These are phyloP conservation scores for Xylaria grammica DNA, from an alignment of 495 filamentous ascomycete genomes.

Conservation along the genomic window DNA sequence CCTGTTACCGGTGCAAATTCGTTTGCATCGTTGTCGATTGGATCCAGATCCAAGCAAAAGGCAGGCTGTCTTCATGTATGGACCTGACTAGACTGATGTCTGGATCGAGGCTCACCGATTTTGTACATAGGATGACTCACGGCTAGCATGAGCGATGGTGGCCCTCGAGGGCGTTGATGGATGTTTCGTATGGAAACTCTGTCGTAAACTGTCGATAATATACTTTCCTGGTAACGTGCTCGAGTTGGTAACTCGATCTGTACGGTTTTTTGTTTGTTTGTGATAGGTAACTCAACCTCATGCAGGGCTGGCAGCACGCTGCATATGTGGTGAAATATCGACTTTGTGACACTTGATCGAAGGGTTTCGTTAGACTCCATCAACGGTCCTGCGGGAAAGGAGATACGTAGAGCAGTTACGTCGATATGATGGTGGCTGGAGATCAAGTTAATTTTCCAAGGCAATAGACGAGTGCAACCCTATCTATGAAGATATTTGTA, in stretches of 20 bases:
- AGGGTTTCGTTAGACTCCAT: no score
- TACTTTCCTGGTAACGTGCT: not conserved
- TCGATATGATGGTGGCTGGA: no score
- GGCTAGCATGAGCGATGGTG: not conserved
- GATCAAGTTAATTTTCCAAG: not conserved
- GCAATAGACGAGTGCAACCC: no score
- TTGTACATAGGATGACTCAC: slow-evolving; percentile 9
- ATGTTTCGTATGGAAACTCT: not conserved
- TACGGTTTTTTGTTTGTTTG: not conserved
- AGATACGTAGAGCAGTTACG: no score
- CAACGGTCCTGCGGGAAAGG: no score
- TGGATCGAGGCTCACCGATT: slow-evolving; percentile 4
- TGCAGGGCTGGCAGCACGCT: no score
- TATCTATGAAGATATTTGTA: no score
- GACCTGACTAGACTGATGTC: not conserved
- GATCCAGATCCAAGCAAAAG: slow-evolving; percentile 5
- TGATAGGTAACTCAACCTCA: not conserved
- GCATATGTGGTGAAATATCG: not conserved
- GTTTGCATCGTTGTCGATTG: not conserved
- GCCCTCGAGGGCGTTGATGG: not conserved
- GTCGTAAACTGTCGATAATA: slow-evolving; percentile 6
- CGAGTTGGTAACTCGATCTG: not conserved
- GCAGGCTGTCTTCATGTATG: not conserved
- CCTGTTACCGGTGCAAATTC: slow-evolving; percentile 3
- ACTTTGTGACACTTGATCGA: not conserved